These are phyloP conservation scores for Bothriochloa decipiens DNA, from an alignment of 176 grass and related monocot genomes.

Conservation along the genomic window DNA sequence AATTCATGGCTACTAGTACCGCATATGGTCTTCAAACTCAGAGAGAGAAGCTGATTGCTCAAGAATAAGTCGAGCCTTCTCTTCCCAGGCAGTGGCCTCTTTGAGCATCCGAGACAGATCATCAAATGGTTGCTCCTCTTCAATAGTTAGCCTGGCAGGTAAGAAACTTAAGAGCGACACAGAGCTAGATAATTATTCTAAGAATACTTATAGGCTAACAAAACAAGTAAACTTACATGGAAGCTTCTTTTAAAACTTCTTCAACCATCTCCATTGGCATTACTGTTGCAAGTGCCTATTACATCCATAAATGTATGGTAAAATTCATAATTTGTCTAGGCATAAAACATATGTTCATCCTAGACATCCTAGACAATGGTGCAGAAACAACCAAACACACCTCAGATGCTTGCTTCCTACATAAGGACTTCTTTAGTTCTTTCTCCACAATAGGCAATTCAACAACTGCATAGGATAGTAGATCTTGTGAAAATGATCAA, in stretches of 20 bases:
- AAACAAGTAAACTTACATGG: slow-evolving; percentile 62
- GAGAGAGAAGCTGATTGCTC: slow-evolving; percentile 62
- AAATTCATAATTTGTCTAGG: slow-evolving; percentile 17
- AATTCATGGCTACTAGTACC: slow-evolving; percentile 44
- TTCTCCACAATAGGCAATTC: slow-evolving; percentile 69
- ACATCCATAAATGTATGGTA: slow-evolving; percentile 39
- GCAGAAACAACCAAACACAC: slow-evolving; percentile 39
- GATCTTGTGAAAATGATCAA: slow-evolving; percentile 24
- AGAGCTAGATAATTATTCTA: slow-evolving; percentile 24
- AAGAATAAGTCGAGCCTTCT: slow-evolving; percentile 63
- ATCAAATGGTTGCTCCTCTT: slow-evolving; percentile 69
- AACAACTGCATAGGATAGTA: slow-evolving; percentile 62
- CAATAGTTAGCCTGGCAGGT: slow-evolving; percentile 74
- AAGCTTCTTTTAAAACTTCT: slow-evolving; percentile 70
- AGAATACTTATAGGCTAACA: slow-evolving; percentile 17
- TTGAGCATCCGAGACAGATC: slow-evolving; percentile 57
- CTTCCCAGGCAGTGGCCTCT: slow-evolving; percentile 74
- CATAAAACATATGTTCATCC: slow-evolving; percentile 21
- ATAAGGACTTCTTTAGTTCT: slow-evolving; percentile 73
- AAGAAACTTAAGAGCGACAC: slow-evolving; percentile 24
- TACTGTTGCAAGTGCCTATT: slow-evolving; percentile 61
- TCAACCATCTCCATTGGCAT: slow-evolving; percentile 59
- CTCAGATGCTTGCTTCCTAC: slow-evolving; percentile 80
- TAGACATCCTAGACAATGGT: slow-evolving; percentile 23
- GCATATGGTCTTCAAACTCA: slow-evolving; percentile 72